Base-by-base conservation (phyloP, 108 stramenopile genomes). In the Schizochytrium sp. region DNA sequence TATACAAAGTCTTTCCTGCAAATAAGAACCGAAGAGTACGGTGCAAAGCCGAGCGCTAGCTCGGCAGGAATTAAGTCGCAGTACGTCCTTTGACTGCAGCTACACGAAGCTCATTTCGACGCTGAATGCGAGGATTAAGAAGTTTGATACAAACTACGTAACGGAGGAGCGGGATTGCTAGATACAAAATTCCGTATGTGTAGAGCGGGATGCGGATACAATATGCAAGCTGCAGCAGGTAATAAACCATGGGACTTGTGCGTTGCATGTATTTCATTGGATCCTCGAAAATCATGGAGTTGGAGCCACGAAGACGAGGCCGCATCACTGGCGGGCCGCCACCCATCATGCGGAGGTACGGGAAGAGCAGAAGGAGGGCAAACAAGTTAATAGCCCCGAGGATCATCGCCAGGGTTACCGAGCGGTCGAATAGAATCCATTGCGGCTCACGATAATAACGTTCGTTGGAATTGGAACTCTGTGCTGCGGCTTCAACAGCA, bases 381-480 rank as follows among this genome's bases (percentile, higher is more conserved):
- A 83, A 10, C 76, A 83, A 83, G 47, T 83, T 83, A 38, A 83
- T 5, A 13, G 8, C 10, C 8, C 76, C 76, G n/a, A 83, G 76
- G 10, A 83, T 49, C 7, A 55, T 28, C 5, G 76, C 76, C 3
- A 83, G 3, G 17, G 76, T 55, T 38, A 55, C 47, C 28, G 76
- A 83, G 17, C 76, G 76, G 2, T 83, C 76, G 28, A 49, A 55
- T 13, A 83, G 53, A 56, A 55, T 17, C 76, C 76, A 83, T 1
- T 49, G 38, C 76, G 47, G 50, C 76, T 83, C 76, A 10, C 53
- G 76, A 38, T 55, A 83, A 50, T 55, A 50, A 10, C 76, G 76
- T 17, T 49, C 76, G 12, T 2, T 46, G 1, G 76, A 56, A 10
- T 40, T 2, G 0, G 13, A 10, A 47, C 38, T 53, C 15, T 69